These are phyloP conservation scores for Carex cristatella DNA, from an alignment of 176 grass and related monocot genomes.

Conservation along the genomic window DNA sequence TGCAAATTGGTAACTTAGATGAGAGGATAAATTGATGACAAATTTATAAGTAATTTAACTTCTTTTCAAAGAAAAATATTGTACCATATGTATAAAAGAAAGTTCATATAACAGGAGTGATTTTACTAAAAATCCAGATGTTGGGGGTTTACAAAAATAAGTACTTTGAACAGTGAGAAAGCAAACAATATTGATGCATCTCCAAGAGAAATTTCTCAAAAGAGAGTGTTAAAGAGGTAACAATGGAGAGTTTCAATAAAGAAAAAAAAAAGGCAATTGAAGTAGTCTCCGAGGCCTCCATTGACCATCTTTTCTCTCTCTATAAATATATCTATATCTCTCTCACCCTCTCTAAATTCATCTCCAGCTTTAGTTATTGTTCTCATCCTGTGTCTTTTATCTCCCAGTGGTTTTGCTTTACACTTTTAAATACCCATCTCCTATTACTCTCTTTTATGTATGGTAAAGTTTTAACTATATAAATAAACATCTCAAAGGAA, in stretches of 20 bases:
- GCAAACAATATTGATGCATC: constrained; percentile 29
- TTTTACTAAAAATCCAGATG: neutral
- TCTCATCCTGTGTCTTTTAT: constrained; percentile 46
- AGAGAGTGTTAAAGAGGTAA: constrained; percentile 42
- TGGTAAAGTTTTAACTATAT: constrained; percentile 8
- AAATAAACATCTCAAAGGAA: constrained; percentile 18
- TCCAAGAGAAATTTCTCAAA: constrained; percentile 45
- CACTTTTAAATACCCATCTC: constrained; percentile 42
- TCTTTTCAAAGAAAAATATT: neutral
- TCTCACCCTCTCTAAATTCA: constrained; percentile 38
- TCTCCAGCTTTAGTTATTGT: constrained; percentile 40
- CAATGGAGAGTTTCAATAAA: constrained; percentile 68
- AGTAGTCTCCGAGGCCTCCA: constrained; percentile 47
- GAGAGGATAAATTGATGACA: neutral
- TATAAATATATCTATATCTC: constrained; percentile 35
- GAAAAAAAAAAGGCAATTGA: constrained; percentile 34
- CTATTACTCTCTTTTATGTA: constrained; percentile 33
- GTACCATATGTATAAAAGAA: neutral
- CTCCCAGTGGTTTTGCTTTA: constrained; percentile 80
- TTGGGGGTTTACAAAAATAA: neutral
- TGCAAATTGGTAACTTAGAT: neutral
- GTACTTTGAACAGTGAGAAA: constrained; percentile 38
- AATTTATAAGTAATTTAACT: neutral
- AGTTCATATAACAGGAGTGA: neutral
- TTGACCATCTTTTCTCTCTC: constrained; percentile 74